Percentiles rank a stretch among this genome's conserved stretches.
Evolutionary conservation across 2,329 filamentous ascomycete genomes (phyloP).

Genomic region (Chaetomium olivaceum): DNA sequence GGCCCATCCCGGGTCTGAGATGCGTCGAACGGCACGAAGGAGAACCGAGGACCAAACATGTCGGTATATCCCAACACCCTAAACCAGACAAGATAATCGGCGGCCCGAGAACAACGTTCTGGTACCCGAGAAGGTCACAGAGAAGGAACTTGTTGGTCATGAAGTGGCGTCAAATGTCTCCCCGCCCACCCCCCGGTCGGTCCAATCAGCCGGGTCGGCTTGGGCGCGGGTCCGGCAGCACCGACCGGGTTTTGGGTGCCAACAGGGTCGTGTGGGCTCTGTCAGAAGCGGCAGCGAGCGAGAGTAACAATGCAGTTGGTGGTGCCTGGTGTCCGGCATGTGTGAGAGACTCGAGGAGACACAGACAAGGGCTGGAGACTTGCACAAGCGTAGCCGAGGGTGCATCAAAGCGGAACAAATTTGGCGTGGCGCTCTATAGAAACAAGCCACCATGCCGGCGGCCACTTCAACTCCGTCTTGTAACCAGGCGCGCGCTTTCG

Average conservation of each 20-base stretch:
- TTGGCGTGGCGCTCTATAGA: not conserved
- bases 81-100: not conserved
- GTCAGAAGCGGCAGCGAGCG: slow-evolving; percentile 9
- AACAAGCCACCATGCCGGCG: slow-evolving; percentile 16
- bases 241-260: slow-evolving; percentile 4
- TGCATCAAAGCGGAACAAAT: not conserved
- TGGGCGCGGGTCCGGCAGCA: slow-evolving; percentile 2
- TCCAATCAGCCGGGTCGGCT: slow-evolving; percentile 14
- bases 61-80: not conserved
- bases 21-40: slow-evolving; percentile 6
- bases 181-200: not conserved
- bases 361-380: slow-evolving; percentile 13
- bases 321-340: not conserved
- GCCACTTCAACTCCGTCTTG: not conserved
- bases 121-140: not conserved
- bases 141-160: slow-evolving; percentile 1
- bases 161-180: slow-evolving; percentile 11
- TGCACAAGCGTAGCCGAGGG: slow-evolving; percentile 7
- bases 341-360: slow-evolving; percentile 15
- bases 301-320: slow-evolving; percentile 13
- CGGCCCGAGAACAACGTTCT: slow-evolving; percentile 2
- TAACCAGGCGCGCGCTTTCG: not conserved
- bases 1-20: slow-evolving; percentile 13
- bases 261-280: not conserved
- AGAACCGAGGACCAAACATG: not conserved